Evolutionary conservation across 495 filamentous ascomycete genomes (phyloP), one percentile per base, ranked within the genome.

Genomic region (Tuber magnatum): DNA sequence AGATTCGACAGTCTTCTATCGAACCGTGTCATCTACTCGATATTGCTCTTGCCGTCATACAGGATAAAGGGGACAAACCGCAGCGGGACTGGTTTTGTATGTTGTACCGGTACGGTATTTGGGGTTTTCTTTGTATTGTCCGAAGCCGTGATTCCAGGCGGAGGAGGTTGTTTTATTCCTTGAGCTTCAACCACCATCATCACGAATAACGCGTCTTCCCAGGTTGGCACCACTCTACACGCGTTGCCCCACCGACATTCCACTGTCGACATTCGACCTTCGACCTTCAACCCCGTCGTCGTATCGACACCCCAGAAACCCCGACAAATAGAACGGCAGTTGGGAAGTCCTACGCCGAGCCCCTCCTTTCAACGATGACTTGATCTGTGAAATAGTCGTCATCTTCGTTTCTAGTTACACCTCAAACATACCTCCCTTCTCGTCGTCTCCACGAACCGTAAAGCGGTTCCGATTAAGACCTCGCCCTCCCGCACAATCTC

Each of bases 1-100:
- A 39, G 39, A 72, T 79, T 79, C 77, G 46, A 79, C 72, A 41
- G 69, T 72, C 77, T 78, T 79, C 76, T 70, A 70, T 65, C 39
- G 39, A 61, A 44, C 51, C 69, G 44, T 68, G 56, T n/a, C 44
- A 70, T 43, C 40, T 68, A 72, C 69, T 56, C 48, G n/a, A 32
- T 10, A 71, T 18, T 68, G n/a, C 16, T 71, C 22, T 39, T 72
- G 5, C 70, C 28, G 12, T n/a, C 69, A 43, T 35, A 28, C 40
- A 42, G 73, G 43, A 38, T 20, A 72, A 39, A 61, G 51, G 51
- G n/a, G 51, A 32, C 40, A 48, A 69, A 68, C 28, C 7, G 38
- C 38, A n/a, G 48, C 39, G 40, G 75, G 35, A 42, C 46, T 65
- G 39, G 32, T 41, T 65, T 39, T 46, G 35, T 32, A 9, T n/a